Base-by-base conservation (phyloP, 179 eudicot genomes). In the Carnegiea gigantea region DNA sequence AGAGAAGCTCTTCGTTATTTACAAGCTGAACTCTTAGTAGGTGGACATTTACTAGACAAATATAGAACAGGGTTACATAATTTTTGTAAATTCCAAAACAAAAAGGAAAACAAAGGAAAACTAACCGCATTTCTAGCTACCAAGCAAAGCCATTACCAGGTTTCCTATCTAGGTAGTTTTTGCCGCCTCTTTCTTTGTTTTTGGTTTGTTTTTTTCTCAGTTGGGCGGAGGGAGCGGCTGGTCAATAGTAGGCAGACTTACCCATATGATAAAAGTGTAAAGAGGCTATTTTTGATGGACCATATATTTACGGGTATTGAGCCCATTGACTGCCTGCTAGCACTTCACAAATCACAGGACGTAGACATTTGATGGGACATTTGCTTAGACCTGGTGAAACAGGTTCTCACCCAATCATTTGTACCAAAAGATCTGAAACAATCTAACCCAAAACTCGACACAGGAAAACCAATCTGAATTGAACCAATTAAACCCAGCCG, bases 31-130 rank as follows among this genome's bases (percentile, higher is more conserved):
- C 67, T 60, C 67, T 17, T 1, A 85, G 85, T 79, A 88, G 79
- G 72, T 91, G 88, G 89, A 64, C 91, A 91, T 81, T 9, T 9
- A 11, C 53, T 10, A 11, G 14, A 48, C 53, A 89, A 90, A 81
- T 89, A 84, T 79, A 88, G 30, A 23, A 4, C 9, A 40, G 44
- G 0, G 6, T 40, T 40, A 1, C 36, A 28, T 28, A 28, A 28
- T 28, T 28, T 28, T 28, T 1, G 30, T 28, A 28, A 28, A 28
- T 3, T 33, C 36, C 36, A 33, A 33, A 33, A 33, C 36, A 33
- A 33, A 33, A 33, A 33, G 36, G 36, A 33, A 33, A 33, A 33
- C 2, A 33, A 33, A 33, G 36, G 36, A 33, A 33, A 33, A 33
- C 36, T 0, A 33, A 33, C 36, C 2, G 1, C 36, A 33, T 33